Percentiles rank a stretch among this genome's conserved stretches.
Conservation (phyloP, 345 rosid species). For the Triadica sebifera region DNA sequence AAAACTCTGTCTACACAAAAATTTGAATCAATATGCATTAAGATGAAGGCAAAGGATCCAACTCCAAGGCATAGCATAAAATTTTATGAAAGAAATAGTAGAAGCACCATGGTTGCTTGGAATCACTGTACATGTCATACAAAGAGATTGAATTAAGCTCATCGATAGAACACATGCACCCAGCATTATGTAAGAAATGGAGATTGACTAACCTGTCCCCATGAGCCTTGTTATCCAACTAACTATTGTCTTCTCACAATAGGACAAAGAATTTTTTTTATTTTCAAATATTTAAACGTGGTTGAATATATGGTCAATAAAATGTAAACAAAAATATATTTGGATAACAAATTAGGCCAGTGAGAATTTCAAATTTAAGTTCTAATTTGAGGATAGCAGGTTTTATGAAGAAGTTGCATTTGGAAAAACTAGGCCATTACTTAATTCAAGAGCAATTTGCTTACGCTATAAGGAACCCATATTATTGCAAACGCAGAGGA, state of each 20-base stretch:
- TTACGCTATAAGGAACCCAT: neutral
- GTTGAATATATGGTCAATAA: too few species aligned
- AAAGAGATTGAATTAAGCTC: neutral
- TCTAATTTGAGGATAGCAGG: neutral
- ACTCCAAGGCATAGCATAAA: neutral
- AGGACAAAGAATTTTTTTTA: too few species aligned
- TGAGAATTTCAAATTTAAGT: too few species aligned
- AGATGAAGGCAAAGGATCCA: neutral
- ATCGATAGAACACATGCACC: too few species aligned
- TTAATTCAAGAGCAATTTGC: too few species aligned
- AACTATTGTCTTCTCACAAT: neutral
- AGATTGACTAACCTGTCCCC: neutral
- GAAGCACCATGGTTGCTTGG: neutral
- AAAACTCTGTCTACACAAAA: conserved; percentile 12
- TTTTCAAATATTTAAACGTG: too few species aligned
- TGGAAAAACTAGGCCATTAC: too few species aligned
- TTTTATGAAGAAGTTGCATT: too few species aligned
- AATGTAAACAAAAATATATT: too few species aligned
- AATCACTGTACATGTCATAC: neutral
- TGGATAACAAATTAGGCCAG: too few species aligned
- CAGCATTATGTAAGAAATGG: too few species aligned
- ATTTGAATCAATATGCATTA: neutral
- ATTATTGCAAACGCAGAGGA: neutral
- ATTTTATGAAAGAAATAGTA: neutral
- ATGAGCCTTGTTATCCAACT: neutral